These are phyloP conservation scores for Talaromyces ruber DNA, from an alignment of 495 filamentous ascomycete species.

Conservation along the genomic window DNA sequence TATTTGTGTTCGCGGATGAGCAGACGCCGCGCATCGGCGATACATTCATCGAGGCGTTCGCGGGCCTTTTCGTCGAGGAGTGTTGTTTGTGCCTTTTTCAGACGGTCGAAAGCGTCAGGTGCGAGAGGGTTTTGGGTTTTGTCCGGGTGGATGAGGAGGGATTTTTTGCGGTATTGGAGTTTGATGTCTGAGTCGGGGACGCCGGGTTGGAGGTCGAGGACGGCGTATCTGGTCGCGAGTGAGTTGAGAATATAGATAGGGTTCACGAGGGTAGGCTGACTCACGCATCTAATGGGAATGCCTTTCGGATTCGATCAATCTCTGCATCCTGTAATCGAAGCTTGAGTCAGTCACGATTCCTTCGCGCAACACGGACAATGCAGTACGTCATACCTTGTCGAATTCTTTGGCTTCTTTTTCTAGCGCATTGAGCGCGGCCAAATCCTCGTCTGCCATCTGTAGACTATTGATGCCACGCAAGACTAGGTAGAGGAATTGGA, in stretches of 20 bases:
- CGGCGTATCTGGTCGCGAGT: slow-evolving; percentile 58
- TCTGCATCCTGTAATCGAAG: slow-evolving; percentile 65
- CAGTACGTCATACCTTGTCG: slow-evolving; percentile 53
- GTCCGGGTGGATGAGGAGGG: slow-evolving; percentile 95
- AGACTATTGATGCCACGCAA: too few species aligned
- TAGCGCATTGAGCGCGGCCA: slow-evolving; percentile 74
- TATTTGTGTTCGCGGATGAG: slow-evolving; percentile 90
- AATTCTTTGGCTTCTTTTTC: slow-evolving; percentile 87
- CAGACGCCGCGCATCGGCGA: slow-evolving; percentile 89
- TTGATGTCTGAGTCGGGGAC: slow-evolving; percentile 97
- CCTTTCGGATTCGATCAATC: slow-evolving; percentile 87
- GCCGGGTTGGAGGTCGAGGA: slow-evolving; percentile 92
- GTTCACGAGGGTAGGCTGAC: slow-evolving; percentile 13
- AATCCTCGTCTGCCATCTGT: slow-evolving; percentile 49
- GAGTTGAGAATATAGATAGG: background rate
- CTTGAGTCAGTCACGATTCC: background rate
- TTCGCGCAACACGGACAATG: background rate
- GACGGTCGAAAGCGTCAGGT: slow-evolving; percentile 91
- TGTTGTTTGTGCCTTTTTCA: slow-evolving; percentile 87
- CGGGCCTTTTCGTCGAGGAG: slow-evolving; percentile 93
- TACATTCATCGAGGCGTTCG: slow-evolving; percentile 79
- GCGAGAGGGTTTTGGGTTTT: slow-evolving; percentile 89
- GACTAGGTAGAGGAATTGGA: background rate
- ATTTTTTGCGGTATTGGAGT: slow-evolving; percentile 85
- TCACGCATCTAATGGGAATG: slow-evolving; percentile 85